Conservation (phyloP, 1,284 basidiomycete species). For the Wallemia ichthyophaga region DNA sequence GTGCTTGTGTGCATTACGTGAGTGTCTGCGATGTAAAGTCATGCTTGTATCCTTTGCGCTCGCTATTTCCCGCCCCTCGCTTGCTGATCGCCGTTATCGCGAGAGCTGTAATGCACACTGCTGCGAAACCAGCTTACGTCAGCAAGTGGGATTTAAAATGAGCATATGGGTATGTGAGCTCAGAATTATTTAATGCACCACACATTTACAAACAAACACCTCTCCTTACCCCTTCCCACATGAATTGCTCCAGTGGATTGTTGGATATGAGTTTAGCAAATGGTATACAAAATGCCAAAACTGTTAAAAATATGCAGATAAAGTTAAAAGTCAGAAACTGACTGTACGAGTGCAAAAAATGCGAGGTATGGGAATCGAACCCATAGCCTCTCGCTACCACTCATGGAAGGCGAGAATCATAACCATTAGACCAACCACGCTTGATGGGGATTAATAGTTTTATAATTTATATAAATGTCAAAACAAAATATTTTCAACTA, state of each 20-base stretch:
- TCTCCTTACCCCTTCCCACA: no score
- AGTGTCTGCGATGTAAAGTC: background rate
- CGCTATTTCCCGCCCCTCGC: background rate
- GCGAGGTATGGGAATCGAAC: background rate
- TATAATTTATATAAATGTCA: no score
- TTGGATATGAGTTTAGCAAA: background rate
- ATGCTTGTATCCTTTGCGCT: background rate
- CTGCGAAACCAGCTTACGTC: no score
- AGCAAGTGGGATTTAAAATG: no score
- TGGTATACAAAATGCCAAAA: background rate
- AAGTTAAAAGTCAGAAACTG: background rate
- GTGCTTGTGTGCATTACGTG: background rate
- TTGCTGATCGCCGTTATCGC: background rate
- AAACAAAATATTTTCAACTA: no score
- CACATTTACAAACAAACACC: no score
- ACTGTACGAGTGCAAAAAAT: background rate
- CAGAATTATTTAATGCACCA: no score
- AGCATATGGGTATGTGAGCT: no score
- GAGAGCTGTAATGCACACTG: background rate
- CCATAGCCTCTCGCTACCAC: background rate
- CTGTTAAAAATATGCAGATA: background rate
- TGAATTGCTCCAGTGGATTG: no score
- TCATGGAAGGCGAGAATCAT: background rate
- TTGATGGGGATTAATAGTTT: background rate
- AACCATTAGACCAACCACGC: constrained; percentile 1